phyloP scores from a whole-genome alignment of 129 eudicot genomes.

The Dittrichia graveolens region DNA sequence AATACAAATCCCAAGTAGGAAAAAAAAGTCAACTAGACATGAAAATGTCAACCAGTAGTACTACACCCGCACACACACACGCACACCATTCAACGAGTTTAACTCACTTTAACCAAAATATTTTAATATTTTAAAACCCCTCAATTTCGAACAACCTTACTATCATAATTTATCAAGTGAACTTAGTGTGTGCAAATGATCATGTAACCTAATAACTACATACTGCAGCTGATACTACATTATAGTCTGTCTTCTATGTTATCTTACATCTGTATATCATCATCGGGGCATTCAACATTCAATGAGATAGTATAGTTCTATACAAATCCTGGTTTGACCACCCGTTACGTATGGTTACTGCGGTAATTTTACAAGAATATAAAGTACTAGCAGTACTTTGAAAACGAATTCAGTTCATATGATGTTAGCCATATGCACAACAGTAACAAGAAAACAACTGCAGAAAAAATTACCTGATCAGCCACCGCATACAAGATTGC shows the following conservation, averaged over 20 bases:
- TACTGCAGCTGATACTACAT: neutral
- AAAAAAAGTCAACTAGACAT: neutral
- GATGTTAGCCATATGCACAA: neutral
- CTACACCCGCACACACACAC: neutral
- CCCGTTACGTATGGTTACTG: neutral
- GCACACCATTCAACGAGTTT: no score
- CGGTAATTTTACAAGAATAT: slow-evolving; percentile 4
- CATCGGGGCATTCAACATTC: no score
- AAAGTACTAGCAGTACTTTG: neutral
- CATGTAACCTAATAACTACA: no score
- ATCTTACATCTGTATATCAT: neutral
- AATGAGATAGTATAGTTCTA: no score
- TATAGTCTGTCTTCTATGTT: neutral
- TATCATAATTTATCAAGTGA: no score
- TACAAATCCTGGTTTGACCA: neutral
- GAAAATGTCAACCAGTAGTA: neutral
- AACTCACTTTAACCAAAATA: no score
- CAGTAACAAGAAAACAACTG: neutral
- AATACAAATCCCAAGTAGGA: neutral
- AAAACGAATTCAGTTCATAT: neutral
- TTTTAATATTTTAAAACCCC: no score
- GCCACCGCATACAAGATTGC: slow-evolving; percentile 87
- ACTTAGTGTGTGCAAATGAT: no score
- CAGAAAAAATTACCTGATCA: slow-evolving; percentile 64
- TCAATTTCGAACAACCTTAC: no score